Percentiles rank a stretch among this genome's conserved stretches.
Evolutionary conservation across 305 asterid species (phyloP).

Genomic region (Solanum chacoense): DNA sequence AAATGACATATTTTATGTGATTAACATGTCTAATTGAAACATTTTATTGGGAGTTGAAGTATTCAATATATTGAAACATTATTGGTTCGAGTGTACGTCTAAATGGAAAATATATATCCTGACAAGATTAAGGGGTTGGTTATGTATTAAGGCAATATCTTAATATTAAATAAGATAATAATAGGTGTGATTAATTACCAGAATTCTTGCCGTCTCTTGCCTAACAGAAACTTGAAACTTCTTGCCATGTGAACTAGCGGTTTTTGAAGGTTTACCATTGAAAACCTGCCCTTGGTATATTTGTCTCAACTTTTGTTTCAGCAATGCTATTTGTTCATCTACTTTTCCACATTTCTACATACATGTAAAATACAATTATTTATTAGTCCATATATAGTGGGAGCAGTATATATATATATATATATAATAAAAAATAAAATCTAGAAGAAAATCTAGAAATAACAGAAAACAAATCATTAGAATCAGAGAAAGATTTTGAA

Average conservation of each 20-base stretch:
- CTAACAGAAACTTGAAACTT: conserved; percentile 73
- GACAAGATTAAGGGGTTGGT: not conserved
- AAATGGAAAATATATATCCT: no score
- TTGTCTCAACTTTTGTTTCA: conserved; percentile 62
- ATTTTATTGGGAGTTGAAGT: not conserved
- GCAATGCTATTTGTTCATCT: conserved; percentile 63
- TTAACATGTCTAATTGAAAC: not conserved
- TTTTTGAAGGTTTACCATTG: conserved; percentile 74
- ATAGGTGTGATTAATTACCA: conserved; percentile 22
- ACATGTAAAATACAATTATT: not conserved
- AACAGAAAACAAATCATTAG: no score
- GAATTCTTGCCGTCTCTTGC: conserved; percentile 61
- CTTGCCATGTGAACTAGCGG: conserved; percentile 86
- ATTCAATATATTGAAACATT: not conserved
- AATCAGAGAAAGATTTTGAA: no score
- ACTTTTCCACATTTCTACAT: conserved; percentile 67
- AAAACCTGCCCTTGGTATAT: conserved; percentile 68
- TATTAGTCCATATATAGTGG: not conserved
- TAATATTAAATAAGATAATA: not conserved
- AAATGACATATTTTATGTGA: no score
- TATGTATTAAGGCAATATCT: no score
- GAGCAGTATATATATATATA: not conserved
- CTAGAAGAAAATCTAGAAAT: no score
- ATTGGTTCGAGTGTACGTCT: not conserved
- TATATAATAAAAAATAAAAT: no score